A percentile compares a stretch with the other conserved stretches of the same genome.
These are phyloP conservation scores for Scutellaria baicalensis DNA, from an alignment of 257 asterid species.

Conservation along the genomic window DNA sequence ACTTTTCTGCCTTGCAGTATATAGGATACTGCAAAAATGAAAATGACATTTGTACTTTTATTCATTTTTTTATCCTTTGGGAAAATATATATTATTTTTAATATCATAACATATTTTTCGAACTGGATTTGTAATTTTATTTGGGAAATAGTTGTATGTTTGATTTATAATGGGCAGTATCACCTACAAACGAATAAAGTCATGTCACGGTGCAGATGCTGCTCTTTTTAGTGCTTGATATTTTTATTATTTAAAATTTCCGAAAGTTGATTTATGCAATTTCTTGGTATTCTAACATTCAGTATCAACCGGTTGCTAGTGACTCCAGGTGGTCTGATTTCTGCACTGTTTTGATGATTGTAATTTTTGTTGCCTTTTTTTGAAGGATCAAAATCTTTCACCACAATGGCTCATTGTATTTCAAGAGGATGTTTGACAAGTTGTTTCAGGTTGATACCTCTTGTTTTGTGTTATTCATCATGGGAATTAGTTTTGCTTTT, in stretches of 20 bases:
- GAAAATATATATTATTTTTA: neutral
- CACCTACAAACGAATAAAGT: neutral
- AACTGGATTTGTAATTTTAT: neutral
- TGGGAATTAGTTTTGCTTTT: conserved; percentile 12
- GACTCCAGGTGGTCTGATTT: neutral
- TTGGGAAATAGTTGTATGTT: neutral
- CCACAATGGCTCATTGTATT: conserved; percentile 74
- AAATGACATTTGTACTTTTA: neutral
- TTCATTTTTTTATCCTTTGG: neutral
- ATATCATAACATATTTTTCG: neutral
- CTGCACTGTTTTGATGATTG: neutral
- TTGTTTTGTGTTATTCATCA: conserved; percentile 4
- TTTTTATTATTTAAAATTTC: neutral
- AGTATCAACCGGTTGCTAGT: neutral
- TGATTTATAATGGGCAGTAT: neutral
- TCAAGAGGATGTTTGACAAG: conserved; percentile 86
- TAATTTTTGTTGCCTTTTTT: neutral
- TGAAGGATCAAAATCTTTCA: conserved; percentile 85
- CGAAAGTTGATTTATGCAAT: neutral
- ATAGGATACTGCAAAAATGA: neutral
- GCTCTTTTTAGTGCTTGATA: neutral
- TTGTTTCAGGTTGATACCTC: conserved; percentile 68
- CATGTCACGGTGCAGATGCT: neutral
- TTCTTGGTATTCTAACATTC: neutral
- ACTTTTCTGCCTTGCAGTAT: neutral